A percentile compares a stretch with the other conserved stretches of the same genome.
Conservation (phyloP, 768 basidiomycete species). For the Pluteus cervinus region DNA sequence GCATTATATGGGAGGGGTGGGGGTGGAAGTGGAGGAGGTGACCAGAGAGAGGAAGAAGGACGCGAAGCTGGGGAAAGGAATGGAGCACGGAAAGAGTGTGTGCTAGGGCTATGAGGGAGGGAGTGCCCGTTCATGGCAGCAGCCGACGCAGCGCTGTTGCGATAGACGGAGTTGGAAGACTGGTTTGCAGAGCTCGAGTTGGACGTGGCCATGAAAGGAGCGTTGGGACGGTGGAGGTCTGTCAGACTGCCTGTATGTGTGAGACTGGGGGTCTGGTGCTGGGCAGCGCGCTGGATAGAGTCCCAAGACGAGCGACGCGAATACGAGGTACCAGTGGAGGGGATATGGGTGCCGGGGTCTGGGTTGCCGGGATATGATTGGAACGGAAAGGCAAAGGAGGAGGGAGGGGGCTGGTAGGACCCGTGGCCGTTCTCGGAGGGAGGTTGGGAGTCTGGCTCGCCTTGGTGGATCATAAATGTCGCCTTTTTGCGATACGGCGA, state of each 20-base stretch:
- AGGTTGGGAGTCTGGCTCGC: conserved; percentile 9
- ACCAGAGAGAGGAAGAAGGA: conserved; percentile 57
- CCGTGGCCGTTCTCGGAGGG: conserved; percentile 7
- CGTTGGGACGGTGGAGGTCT: conserved; percentile 34
- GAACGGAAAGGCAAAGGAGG: conserved; percentile 42
- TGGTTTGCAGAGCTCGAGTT: conserved; percentile 17
- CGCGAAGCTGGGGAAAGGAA: conserved; percentile 68
- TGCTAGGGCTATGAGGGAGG: conserved; percentile 35
- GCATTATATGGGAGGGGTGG: too few species aligned
- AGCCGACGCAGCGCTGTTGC: conserved; percentile 34
- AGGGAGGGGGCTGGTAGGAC: conserved; percentile 21
- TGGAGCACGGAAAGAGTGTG: conserved; percentile 56
- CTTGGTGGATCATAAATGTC: too few species aligned
- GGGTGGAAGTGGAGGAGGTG: conserved; percentile 52
- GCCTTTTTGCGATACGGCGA: too few species aligned
- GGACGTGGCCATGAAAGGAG: conserved; percentile 39
- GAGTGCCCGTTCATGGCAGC: conserved; percentile 7
- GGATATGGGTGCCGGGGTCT: conserved; percentile 44
- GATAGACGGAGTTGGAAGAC: conserved; percentile 34
- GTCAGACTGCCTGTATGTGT: conserved; percentile 14
- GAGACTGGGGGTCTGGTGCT: conserved; percentile 10
- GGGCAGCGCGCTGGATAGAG: conserved; percentile 12
- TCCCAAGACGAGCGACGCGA: conserved; percentile 21
- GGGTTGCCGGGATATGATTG: conserved; percentile 63
- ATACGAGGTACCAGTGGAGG: conserved; percentile 13